Conservation (phyloP, 495 filamentous ascomycete species). For the Staphylotrichum tortipilum region DNA sequence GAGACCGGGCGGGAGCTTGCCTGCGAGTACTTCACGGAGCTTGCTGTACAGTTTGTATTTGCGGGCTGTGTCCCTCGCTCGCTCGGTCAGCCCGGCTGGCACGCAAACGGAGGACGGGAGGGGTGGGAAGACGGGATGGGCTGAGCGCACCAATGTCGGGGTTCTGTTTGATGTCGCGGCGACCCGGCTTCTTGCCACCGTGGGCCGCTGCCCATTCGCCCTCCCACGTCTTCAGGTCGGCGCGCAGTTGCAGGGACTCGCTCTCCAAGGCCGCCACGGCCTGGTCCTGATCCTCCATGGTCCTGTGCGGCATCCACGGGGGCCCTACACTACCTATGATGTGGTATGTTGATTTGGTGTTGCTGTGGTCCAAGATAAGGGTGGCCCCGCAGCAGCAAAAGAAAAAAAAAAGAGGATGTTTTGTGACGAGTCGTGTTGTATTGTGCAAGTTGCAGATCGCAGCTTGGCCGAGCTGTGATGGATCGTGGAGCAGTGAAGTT, state of each 20-base stretch:
- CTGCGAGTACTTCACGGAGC: conserved; percentile 51
- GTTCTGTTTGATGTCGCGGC: conserved; percentile 81
- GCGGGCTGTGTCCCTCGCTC: conserved; percentile 49
- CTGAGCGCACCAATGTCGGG: conserved; percentile 60
- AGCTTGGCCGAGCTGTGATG: too few relatives aligned
- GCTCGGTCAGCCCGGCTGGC: background rate
- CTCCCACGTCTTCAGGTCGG: conserved; percentile 83
- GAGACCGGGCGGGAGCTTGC: conserved; percentile 35
- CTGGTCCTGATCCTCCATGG: conserved; percentile 36
- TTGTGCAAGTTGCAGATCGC: background rate
- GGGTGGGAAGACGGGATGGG: background rate
- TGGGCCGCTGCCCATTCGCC: conserved; percentile 60
- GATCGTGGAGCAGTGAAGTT: too few relatives aligned
- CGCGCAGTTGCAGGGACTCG: conserved; percentile 46
- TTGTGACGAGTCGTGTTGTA: too few relatives aligned
- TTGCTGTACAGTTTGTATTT: conserved; percentile 91
- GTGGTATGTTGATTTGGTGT: background rate
- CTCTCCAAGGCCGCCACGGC: conserved; percentile 31
- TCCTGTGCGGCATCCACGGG: conserved; percentile 6
- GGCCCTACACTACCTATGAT: too few relatives aligned
- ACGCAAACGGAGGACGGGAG: too few relatives aligned
- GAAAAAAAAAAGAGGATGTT: too few relatives aligned
- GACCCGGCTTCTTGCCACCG: conserved; percentile 65
- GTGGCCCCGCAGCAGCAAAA: too few relatives aligned
- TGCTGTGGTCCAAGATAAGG: background rate